Evolutionary conservation across 176 grass and related monocot genomes (phyloP), one percentile per base, ranked within the genome.

Genomic region (Puccinellia tenuiflora): DNA sequence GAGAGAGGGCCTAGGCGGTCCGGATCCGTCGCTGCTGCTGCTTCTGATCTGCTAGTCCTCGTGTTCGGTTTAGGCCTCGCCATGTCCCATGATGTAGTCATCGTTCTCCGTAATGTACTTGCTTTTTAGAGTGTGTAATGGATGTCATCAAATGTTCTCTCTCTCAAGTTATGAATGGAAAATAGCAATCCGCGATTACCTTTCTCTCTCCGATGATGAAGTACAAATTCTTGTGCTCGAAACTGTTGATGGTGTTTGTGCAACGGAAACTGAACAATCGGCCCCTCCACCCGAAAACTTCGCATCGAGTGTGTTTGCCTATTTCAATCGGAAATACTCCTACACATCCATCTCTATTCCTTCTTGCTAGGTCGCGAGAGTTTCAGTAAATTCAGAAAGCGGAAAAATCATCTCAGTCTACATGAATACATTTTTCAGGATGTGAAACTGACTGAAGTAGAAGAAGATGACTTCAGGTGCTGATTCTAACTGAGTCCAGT

Each of bases 361-460:
- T 13, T 43, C 42, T 43, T 43, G 1, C 9, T 3, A 11, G 10
- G 2, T 13, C 10, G 1, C 42, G 11, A 43, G 42, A 43, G 42
- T 43, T 43, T 13, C 11, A 43, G 42, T 43, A 43, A 43, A 43
- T 42, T 42, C 39, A 42, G 39, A 42, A 43, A 43, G 42, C 42
- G 42, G n/a, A n/a, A 0, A 43, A 43, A 3, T 43, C 42, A 9
- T 43, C 42, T 43, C 42, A 43, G 10, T 2, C 33, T 34, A 34
- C 91, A 97, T 53, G 83, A 97, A 18, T 94, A 94, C 84, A 86
- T 94, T 38, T 92, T 94, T 83, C 87, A 89, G 61, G 94, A 72
- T 45, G 90, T 97, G 73, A 94, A 92, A 85, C 26, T 97, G 81
- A 92, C 94, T 0, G 85, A 82, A 75, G 85, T 79, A 69, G 94